Base-by-base conservation (phyloP, 768 basidiomycete genomes). In the Filobasidium floriforme region DNA sequence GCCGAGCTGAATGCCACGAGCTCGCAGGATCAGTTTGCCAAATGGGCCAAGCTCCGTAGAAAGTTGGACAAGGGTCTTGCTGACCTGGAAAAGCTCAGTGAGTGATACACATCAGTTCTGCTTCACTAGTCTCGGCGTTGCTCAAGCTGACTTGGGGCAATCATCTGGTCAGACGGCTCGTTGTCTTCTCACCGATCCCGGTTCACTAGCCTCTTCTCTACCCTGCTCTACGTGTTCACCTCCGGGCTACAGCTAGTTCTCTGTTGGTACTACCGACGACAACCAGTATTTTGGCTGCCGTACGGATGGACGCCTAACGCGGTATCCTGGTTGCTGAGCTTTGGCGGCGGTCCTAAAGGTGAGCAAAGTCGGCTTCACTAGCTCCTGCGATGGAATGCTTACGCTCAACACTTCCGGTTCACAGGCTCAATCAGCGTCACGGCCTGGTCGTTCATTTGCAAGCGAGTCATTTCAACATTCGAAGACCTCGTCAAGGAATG, bases 11-110 rank as follows among this genome's bases (percentile, higher is more conserved):
- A 88, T 69, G 86, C 86, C 75, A 98, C 92, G 41, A 92, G 89
- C 72, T 89, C 92, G 19, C 96, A 98, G 76, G 93, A 97, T 75
- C 90, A 98, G 74, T 99, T 99, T 76, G 90, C 92, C 22, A 97
- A 92, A 80, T 98, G 96, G 94, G 94, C 94, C 57, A 92, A 92
- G 80, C 80, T 98, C 75, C 81, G 89, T 72, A 80, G 96, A 70
- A 90, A 84, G 71, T 85, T 97, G 54, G 94, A 98, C 81, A 97
- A 94, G 79, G 90, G 88, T 22, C 79, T 96, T 19, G 84, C 86
- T 46, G 92, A 99, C 63, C 82, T 98, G 3, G 93, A 98, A 81
- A 88, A 87, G 78, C 83, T 92, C 68, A 98, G 93, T 97, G 54
- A 69, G 80, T 79, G 18, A 26, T 6, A 4, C 15, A 28, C 54